Evolutionary conservation across 164 flowering plant species (phyloP).

Genomic region (Berberis vulgaris): DNA sequence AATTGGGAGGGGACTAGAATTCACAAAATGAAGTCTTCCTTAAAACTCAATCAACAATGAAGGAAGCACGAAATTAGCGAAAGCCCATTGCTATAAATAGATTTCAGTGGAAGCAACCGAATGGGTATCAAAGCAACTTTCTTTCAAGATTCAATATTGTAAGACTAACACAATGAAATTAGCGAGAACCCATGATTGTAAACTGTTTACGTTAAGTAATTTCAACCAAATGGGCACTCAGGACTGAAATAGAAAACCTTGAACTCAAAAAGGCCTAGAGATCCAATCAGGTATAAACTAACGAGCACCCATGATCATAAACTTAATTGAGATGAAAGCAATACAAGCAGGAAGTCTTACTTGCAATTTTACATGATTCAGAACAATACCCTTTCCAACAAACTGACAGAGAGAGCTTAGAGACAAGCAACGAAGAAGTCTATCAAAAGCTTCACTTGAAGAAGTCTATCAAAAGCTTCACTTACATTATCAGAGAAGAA

Average conservation of each 20-base stretch:
- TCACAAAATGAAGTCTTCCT: background rate
- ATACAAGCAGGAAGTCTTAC: background rate
- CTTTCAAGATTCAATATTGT: too few species aligned
- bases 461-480: slow-evolving; percentile 1
- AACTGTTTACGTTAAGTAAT: background rate
- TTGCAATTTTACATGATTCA: slow-evolving; percentile 30
- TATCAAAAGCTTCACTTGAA: too few species aligned
- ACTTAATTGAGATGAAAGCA: background rate
- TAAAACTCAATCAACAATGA: background rate
- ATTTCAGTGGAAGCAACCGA: background rate
- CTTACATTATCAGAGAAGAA: slow-evolving; percentile 23
- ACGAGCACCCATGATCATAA: slow-evolving; percentile 36
- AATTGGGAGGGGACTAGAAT: too few species aligned
- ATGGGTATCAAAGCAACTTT: slow-evolving; percentile 10
- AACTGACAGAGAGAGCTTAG: slow-evolving; percentile 2
- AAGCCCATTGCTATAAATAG: slow-evolving; percentile 20
- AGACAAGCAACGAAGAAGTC: slow-evolving; percentile 1
- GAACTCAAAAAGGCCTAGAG: background rate
- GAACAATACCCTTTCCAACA: slow-evolving; percentile 13
- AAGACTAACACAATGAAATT: slow-evolving; percentile 16
- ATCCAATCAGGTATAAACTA: slow-evolving; percentile 15
- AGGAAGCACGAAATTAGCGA: slow-evolving; percentile 20
- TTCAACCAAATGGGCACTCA: slow-evolving; percentile 7
- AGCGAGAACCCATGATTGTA: slow-evolving; percentile 9
- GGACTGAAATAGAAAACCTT: slow-evolving; percentile 5